phyloP scores from a whole-genome alignment of 2,329 filamentous ascomycete genomes.

The Magnaporthales sp. region DNA sequence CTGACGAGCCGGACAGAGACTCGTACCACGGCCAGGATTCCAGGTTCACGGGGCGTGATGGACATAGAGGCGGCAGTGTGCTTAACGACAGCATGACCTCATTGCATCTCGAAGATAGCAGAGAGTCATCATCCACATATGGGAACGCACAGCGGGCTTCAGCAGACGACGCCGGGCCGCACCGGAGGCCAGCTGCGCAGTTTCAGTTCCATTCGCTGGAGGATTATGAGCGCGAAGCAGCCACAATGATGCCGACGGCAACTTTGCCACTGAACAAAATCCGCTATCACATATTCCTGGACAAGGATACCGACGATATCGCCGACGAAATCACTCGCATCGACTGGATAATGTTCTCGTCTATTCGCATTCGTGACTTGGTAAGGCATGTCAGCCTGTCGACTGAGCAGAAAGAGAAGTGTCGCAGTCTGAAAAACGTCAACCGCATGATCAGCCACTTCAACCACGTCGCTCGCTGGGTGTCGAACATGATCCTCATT shows the following conservation, averaged over 20 bases:
- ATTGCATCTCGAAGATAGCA: conserved; percentile 36
- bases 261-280: conserved; percentile 68
- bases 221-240: conserved; percentile 72
- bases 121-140: conserved; percentile 5
- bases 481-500: conserved; percentile 75
- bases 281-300: conserved; percentile 87
- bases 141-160: background rate
- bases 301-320: conserved; percentile 72
- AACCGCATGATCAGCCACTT: conserved; percentile 93
- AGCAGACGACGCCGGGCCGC: background rate
- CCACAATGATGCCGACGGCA: conserved; percentile 60
- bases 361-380: conserved; percentile 85
- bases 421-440: conserved; percentile 72
- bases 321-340: conserved; percentile 90
- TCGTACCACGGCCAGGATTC: conserved; percentile 12
- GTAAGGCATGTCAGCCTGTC: conserved; percentile 82
- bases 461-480: conserved; percentile 77
- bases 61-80: conserved; percentile 8
- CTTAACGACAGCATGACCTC: conserved; percentile 37
- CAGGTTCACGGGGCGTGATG: background rate
- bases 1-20: conserved; percentile 48
- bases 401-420: conserved; percentile 61
- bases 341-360: conserved; percentile 97
- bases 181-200: conserved; percentile 21
- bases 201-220: conserved; percentile 61